Conservation (phyloP, 2,329 filamentous ascomycete species). For the Macrophomina tecta region DNA sequence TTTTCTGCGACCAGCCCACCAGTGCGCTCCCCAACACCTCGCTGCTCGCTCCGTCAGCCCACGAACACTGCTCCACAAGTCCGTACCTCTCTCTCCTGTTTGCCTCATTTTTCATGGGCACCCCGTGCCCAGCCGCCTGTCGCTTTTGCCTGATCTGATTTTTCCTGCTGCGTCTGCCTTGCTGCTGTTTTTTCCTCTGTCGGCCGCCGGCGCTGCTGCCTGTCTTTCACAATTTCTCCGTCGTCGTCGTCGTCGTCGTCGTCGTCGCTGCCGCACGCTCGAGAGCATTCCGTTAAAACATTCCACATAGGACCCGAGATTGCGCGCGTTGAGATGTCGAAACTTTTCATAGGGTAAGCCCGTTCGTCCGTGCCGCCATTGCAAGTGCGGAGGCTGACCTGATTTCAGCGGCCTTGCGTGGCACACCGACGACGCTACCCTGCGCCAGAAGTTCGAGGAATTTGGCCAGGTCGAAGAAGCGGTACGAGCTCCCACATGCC, state of each 20-base stretch:
- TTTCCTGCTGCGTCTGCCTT: constrained; percentile 19
- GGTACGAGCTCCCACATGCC: constrained; percentile 65
- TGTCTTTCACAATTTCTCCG: background rate
- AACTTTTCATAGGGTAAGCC: constrained; percentile 91
- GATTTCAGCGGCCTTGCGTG: constrained; percentile 87
- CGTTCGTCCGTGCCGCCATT: constrained; percentile 26
- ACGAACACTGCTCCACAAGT: constrained; percentile 17
- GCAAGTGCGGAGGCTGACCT: constrained; percentile 27
- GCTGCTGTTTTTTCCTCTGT: constrained; percentile 7
- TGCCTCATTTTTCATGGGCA: constrained; percentile 1
- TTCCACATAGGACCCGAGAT: constrained; percentile 21
- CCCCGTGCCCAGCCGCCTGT: constrained; percentile 18
- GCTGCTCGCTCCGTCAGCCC: constrained; percentile 15
- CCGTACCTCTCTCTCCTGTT: constrained; percentile 18
- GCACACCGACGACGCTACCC: constrained; percentile 90
- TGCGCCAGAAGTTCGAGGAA: constrained; percentile 90
- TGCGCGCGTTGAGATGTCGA: constrained; percentile 70
- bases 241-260: background rate
- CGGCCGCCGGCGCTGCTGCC: background rate
- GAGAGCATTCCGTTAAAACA: constrained; percentile 20
- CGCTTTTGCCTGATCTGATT: constrained; percentile 20
- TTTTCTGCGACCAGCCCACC: constrained; percentile 16
- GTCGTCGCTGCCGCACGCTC: background rate
- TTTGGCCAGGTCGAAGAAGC: constrained; percentile 93
- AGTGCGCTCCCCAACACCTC: constrained; percentile 7